A percentile compares a stretch with the other conserved stretches of the same genome.
Conservation (phyloP, 2,329 filamentous ascomycete genomes). For the Colletotrichum simmondsii region DNA sequence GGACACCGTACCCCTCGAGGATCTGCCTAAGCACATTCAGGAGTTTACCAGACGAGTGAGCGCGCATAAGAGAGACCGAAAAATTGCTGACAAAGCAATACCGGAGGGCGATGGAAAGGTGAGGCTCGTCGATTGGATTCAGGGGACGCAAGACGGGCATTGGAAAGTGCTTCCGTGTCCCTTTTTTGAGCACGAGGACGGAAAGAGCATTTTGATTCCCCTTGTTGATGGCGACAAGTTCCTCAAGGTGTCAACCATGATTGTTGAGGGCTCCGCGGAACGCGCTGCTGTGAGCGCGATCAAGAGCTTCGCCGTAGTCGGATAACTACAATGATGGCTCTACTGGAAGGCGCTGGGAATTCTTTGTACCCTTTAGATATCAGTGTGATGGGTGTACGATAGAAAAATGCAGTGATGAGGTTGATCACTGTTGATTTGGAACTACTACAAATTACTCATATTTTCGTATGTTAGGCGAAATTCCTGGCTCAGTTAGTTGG, state of each 20-base stretch:
- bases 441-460: too few species aligned
- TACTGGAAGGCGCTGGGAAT: too few species aligned
- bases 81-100: background rate
- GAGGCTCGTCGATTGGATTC: slow-evolving; percentile 5
- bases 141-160: background rate
- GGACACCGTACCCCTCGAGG: slow-evolving; percentile 34
- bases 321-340: background rate
- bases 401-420: background rate
- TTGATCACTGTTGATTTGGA: background rate
- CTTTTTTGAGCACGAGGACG: slow-evolving; percentile 8
- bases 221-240: background rate
- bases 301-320: background rate
- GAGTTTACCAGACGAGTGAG: background rate
- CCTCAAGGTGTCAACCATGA: slow-evolving; percentile 27
- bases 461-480: too few species aligned
- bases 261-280: slow-evolving; percentile 24
- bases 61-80: background rate
- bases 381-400: background rate
- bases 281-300: slow-evolving; percentile 22
- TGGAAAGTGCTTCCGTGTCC: background rate
- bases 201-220: slow-evolving; percentile 21
- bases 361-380: background rate
- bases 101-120: background rate
- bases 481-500: too few species aligned
- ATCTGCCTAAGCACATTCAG: background rate